Base-by-base conservation (phyloP, 1,284 basidiomycete species). In the Dichomitus squalens region DNA sequence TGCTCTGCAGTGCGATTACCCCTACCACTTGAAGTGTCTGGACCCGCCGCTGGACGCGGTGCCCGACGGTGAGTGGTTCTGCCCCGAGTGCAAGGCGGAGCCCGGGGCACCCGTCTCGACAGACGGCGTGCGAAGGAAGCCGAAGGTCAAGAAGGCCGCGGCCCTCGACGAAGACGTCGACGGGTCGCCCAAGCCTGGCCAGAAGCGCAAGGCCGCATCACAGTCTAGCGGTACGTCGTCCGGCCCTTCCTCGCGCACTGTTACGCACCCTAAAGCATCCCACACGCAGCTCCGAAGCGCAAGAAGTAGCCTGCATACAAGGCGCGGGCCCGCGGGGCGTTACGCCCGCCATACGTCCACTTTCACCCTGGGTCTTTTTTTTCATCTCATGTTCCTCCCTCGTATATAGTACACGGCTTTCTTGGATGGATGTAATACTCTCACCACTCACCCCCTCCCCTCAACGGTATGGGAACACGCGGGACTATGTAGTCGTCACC, bases 61-160 rank as follows among this genome's bases (percentile, higher is more conserved):
- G 14, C 96, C 96, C 0, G 91, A 93, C 21, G 95, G 92, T 35
- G 92, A 95, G 72, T 96, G 94, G 94, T 96, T 95, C 79, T 96
- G 93, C 68, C 86, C 90, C 0, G 77, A 81, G 49, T 96, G 93
- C 63, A 68, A 68, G 38, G 69, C 72, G 14, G 66, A 69, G 12
- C 74, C 74, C 0, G 74, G 72, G 29, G 73, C 71, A 5, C 73
- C 73, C 2, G 61, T 74, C 35, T 68, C 66, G 27, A 59, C 66
- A n/a, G 65, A 69, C 20, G 69, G 64, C n/a, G 56, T 61, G 20
- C 61, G 54, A 21, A 66, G 61, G 63, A 68, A 63, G 53, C 52
- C 56, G 39, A 61, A 65, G 49, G 47, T 47, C 18, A 61, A 63
- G 52, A 20, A 59, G 48, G 55, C 60, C 1, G 58, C n/a, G n/a